Conservation (phyloP, 2,329 filamentous ascomycete genomes). For the Akanthomyces dipterigenus region DNA sequence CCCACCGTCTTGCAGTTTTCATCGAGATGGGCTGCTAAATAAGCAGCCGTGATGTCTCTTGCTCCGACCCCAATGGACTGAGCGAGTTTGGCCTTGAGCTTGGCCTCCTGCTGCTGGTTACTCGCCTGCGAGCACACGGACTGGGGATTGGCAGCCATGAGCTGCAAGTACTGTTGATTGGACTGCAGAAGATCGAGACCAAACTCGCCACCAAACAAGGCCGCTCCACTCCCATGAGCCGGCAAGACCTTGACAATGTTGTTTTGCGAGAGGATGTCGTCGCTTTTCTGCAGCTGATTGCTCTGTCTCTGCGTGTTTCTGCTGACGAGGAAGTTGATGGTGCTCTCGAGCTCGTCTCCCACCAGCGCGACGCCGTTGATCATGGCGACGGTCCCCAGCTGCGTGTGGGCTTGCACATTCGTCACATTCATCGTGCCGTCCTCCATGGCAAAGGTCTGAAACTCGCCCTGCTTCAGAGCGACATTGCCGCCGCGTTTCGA, state of each 20-base stretch:
- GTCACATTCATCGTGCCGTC: conserved; percentile 2
- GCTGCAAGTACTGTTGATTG: neutral
- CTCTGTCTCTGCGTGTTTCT: neutral
- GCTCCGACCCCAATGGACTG: neutral
- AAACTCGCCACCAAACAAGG: neutral
- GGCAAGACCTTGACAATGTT: neutral
- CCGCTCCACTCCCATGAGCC: conserved; percentile 1
- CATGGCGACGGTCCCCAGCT: neutral
- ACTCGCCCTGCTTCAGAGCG: neutral
- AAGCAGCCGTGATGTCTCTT: neutral
- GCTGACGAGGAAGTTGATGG: conserved; percentile 2
- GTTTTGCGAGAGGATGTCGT: neutral
- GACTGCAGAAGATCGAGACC: neutral
- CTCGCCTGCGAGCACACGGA: neutral
- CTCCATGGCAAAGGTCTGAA: neutral
- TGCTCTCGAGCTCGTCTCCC: conserved; percentile 3
- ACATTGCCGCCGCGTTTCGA: neutral
- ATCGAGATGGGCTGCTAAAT: neutral
- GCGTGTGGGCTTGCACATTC: neutral
- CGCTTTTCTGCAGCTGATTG: neutral
- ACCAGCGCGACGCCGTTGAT: conserved; percentile 1
- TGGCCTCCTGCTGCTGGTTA: neutral
- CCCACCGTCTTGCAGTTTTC: conserved; percentile 1
- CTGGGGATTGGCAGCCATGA: neutral
- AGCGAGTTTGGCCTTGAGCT: neutral